These are phyloP conservation scores for Phytophthora lateralis DNA, from an alignment of 352 stramenopile species.

Conservation along the genomic window DNA sequence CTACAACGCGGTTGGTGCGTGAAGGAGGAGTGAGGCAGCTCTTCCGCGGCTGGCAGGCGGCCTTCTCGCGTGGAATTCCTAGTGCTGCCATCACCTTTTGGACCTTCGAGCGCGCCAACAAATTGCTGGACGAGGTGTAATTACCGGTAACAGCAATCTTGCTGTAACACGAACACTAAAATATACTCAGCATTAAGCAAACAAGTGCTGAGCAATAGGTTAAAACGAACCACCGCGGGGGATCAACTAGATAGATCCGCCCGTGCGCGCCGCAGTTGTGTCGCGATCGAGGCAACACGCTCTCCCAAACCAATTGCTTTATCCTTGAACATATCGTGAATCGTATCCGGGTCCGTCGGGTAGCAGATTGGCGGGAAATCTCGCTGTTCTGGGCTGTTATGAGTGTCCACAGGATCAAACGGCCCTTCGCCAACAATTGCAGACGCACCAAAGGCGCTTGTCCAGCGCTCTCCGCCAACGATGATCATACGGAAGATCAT, in stretches of 20 bases:
- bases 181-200: constrained; percentile 16
- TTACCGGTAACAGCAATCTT: constrained; percentile 6
- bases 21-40: constrained; percentile 66
- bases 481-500: constrained; percentile 90
- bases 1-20: constrained; percentile 46
- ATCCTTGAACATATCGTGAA: constrained; percentile 80
- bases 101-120: constrained; percentile 70
- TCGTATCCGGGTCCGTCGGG: constrained; percentile 51
- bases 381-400: constrained; percentile 19
- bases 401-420: constrained; percentile 39
- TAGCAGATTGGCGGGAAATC: constrained; percentile 64
- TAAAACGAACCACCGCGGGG: constrained; percentile 6
- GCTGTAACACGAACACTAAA: constrained; percentile 8
- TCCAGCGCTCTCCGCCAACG: constrained; percentile 86
- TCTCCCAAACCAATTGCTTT: constrained; percentile 82
- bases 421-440: constrained; percentile 81
- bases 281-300: constrained; percentile 63
- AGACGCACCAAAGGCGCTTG: constrained; percentile 83
- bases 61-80: constrained; percentile 77
- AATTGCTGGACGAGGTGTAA: constrained; percentile 50
- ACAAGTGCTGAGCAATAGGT: constrained; percentile 21
- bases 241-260: constrained; percentile 20
- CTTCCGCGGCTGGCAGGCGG: constrained; percentile 82
- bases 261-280: constrained; percentile 31
- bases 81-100: constrained; percentile 85